These are phyloP conservation scores for Calycina herbarum DNA, from an alignment of 2,329 filamentous ascomycete genomes.

Conservation along the genomic window DNA sequence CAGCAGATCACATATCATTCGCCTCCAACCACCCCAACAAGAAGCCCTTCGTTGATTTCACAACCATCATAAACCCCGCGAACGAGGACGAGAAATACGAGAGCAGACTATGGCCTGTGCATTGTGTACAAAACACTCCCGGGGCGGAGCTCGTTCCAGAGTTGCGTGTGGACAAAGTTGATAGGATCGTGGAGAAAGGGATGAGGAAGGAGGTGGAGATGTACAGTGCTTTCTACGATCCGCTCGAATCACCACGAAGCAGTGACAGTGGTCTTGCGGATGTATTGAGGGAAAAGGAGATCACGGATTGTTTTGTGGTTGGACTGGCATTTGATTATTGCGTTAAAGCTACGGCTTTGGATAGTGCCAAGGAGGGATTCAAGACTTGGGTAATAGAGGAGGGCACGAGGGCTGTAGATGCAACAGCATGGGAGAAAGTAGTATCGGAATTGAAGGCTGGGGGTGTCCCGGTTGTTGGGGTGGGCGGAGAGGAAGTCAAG, in stretches of 20 bases:
- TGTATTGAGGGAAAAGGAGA: slow-evolving; percentile 53
- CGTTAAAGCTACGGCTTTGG: slow-evolving; percentile 73
- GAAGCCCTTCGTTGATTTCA: slow-evolving; percentile 64
- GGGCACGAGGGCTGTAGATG: slow-evolving; percentile 72
- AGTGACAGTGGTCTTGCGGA: slow-evolving; percentile 63
- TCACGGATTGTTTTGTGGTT: slow-evolving; percentile 82
- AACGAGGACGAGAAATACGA: slow-evolving; percentile 63
- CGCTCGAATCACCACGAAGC: slow-evolving; percentile 63
- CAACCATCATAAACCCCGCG: slow-evolving; percentile 65
- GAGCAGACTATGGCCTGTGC: slow-evolving; percentile 81
- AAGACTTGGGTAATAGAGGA: slow-evolving; percentile 75
- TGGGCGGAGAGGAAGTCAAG: slow-evolving; percentile 56
- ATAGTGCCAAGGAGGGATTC: slow-evolving; percentile 76
- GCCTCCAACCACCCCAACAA: slow-evolving; percentile 73
- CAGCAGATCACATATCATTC: slow-evolving; percentile 81
- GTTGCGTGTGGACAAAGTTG: slow-evolving; percentile 59
- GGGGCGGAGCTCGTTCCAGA: slow-evolving; percentile 76
- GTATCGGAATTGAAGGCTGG: slow-evolving; percentile 53
- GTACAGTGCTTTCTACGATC: slow-evolving; percentile 89
- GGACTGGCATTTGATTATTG: slow-evolving; percentile 90
- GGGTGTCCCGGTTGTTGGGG: slow-evolving; percentile 63
- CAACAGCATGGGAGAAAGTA: slow-evolving; percentile 53
- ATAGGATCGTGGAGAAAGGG: slow-evolving; percentile 76
- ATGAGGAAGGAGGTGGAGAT: slow-evolving; percentile 75
- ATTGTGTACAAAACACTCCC: slow-evolving; percentile 75